Conservation (phyloP, 192 early-diverging fungal genomes). For the Coemansia sp. region DNA sequence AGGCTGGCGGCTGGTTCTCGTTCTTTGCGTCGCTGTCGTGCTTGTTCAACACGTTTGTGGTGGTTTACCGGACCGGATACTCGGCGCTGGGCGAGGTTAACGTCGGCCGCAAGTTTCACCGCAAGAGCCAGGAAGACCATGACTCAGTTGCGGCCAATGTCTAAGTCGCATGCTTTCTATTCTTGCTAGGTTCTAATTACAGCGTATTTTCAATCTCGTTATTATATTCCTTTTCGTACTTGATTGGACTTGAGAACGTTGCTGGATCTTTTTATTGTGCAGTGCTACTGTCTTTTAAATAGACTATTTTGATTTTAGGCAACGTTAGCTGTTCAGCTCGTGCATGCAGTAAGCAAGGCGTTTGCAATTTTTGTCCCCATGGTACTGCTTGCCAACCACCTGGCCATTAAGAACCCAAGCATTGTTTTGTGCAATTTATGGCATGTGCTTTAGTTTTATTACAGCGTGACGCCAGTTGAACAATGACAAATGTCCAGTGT, state of each 20-base stretch:
- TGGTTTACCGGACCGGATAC: conserved; percentile 44
- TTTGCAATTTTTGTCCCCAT: neutral
- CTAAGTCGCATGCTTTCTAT: neutral
- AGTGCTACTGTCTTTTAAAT: neutral
- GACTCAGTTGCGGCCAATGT: conserved; percentile 45
- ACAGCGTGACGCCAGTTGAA: neutral
- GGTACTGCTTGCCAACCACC: neutral
- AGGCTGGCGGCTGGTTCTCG: conserved; percentile 74
- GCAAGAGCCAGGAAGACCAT: conserved; percentile 28
- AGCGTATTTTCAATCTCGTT: neutral
- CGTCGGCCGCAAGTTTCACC: conserved; percentile 35
- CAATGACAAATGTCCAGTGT: neutral
- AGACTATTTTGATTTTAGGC: neutral
- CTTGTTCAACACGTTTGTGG: conserved; percentile 63
- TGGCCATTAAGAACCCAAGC: neutral
- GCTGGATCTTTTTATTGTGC: neutral
- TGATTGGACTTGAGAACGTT: neutral
- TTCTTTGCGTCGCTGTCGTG: conserved; percentile 70
- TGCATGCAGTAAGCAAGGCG: neutral
- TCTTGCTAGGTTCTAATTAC: neutral
- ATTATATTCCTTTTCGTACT: neutral
- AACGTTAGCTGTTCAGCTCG: neutral
- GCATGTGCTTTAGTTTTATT: neutral
- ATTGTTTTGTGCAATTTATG: neutral
- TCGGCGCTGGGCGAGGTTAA: conserved; percentile 28